Conservation (phyloP, 2,329 filamentous ascomycete species). For the Neopestalotiopsis sp. region DNA sequence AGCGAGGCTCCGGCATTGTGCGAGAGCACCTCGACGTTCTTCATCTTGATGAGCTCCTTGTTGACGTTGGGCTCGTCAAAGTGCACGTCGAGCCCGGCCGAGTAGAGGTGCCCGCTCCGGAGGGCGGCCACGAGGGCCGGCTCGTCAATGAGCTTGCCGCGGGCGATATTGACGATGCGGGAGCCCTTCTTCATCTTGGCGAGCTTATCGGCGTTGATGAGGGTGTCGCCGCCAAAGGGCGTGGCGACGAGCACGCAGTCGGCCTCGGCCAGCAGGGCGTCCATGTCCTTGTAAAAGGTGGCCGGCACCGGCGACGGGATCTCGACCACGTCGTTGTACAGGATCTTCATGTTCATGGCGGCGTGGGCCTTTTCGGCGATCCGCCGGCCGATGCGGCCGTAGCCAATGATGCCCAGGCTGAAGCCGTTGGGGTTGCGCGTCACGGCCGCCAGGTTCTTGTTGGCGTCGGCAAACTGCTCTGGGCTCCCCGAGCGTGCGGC, state of each 20-base stretch:
- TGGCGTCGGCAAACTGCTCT: conserved; percentile 17
- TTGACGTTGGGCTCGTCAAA: conserved; percentile 19
- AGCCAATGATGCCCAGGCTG: conserved; percentile 19
- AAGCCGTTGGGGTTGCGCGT: conserved; percentile 19
- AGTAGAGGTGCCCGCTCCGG: conserved; percentile 13
- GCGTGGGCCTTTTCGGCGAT: conserved; percentile 27
- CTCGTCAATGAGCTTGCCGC: conserved; percentile 18
- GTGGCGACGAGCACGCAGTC: conserved; percentile 19
- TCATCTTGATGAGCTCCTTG: conserved; percentile 18
- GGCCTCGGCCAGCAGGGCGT: conserved; percentile 16
- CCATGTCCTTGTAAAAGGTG: conserved; percentile 13
- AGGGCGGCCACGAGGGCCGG: conserved; percentile 13
- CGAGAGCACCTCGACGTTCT: conserved; percentile 17
- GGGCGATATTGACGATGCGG: conserved; percentile 17
- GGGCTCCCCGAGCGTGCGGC: conserved; percentile 15
- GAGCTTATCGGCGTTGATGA: conserved; percentile 10
- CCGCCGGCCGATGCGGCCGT: conserved; percentile 15
- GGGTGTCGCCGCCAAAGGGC: conserved; percentile 34
- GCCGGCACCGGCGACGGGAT: conserved; percentile 15
- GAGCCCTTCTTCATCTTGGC: conserved; percentile 20
- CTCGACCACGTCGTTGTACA: conserved; percentile 19
- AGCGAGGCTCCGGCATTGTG: conserved; percentile 19
- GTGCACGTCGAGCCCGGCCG: conserved; percentile 18
- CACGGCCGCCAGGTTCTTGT: conserved; percentile 18
- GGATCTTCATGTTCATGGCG: conserved; percentile 18